phyloP scores from a whole-genome alignment of 257 asterid species.

The Lycium ferocissimum region DNA sequence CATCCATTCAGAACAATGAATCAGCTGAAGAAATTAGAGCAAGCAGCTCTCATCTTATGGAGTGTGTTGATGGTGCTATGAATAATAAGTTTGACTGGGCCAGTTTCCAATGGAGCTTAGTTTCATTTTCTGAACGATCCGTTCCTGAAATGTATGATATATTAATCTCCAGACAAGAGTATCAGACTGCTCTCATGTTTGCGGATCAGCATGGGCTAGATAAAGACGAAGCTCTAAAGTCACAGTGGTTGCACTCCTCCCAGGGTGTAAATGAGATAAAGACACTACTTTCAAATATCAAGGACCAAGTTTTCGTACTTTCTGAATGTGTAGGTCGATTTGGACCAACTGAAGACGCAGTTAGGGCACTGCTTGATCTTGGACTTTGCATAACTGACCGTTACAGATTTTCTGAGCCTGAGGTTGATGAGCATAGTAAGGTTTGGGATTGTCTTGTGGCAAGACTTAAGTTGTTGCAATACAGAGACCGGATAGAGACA shows the following conservation, averaged over 20 bases:
- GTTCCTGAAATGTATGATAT: slow-evolving; percentile 74
- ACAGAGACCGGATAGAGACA: slow-evolving; percentile 89
- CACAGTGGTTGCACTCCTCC: slow-evolving; percentile 84
- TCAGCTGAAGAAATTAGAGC: slow-evolving; percentile 48
- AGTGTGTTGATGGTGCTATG: slow-evolving; percentile 46
- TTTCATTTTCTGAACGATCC: slow-evolving; percentile 73
- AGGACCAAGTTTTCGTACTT: slow-evolving; percentile 72
- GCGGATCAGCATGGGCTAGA: slow-evolving; percentile 82
- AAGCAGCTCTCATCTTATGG: slow-evolving; percentile 41
- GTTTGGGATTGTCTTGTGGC: slow-evolving; percentile 80
- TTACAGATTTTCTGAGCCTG: slow-evolving; percentile 63
- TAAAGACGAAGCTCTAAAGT: slow-evolving; percentile 86
- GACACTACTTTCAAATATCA: slow-evolving; percentile 62
- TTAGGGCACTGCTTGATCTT: slow-evolving; percentile 66
- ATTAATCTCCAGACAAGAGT: slow-evolving; percentile 63
- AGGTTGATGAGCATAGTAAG: slow-evolving; percentile 55
- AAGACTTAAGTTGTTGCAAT: slow-evolving; percentile 79
- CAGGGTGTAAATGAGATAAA: slow-evolving; percentile 79
- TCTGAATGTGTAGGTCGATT: slow-evolving; percentile 80
- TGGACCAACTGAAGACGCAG: slow-evolving; percentile 84
- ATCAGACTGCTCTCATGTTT: slow-evolving; percentile 79
- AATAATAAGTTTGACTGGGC: slow-evolving; percentile 50
- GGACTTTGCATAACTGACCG: slow-evolving; percentile 80
- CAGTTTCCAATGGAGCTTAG: slow-evolving; percentile 69
- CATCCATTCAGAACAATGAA: slow-evolving; percentile 47